phyloP scores from a whole-genome alignment of 768 basidiomycete species.

The Boletus pseudo-olivaceus region DNA sequence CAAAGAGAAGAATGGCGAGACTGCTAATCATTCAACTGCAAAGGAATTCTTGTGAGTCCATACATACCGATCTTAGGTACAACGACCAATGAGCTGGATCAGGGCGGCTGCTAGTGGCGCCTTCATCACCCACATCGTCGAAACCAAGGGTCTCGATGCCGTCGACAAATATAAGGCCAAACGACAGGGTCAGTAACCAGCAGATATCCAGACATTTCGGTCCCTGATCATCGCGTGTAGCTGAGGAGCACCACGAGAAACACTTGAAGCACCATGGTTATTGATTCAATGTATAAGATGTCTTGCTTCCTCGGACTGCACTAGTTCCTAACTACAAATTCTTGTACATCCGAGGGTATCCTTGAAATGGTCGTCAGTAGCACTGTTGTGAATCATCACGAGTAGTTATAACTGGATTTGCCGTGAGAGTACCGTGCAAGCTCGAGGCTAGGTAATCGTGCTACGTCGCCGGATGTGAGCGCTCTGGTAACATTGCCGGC shows the following conservation, averaged over 20 bases:
- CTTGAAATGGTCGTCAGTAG: background rate
- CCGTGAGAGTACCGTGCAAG: background rate
- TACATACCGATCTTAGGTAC: background rate
- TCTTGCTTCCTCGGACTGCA: background rate
- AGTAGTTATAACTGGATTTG: background rate
- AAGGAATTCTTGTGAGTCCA: constrained; percentile 49
- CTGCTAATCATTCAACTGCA: constrained; percentile 47
- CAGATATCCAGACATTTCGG: no score
- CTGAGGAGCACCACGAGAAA: background rate
- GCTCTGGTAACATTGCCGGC: no score
- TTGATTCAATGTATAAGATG: background rate
- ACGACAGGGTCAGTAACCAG: constrained; percentile 27
- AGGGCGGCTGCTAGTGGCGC: constrained; percentile 56
- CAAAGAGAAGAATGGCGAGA: constrained; percentile 44
- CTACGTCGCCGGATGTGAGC: no score
- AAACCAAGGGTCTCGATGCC: constrained; percentile 57
- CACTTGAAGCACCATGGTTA: background rate
- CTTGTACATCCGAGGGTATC: constrained; percentile 9
- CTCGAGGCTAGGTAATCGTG: no score
- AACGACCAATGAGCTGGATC: background rate
- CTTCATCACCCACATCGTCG: constrained; percentile 50
- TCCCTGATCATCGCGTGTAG: constrained; percentile 9
- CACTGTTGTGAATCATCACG: background rate
- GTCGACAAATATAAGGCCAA: constrained; percentile 44
- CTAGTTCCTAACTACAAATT: background rate